Conservation (phyloP, 768 basidiomycete genomes). For the Ramaria sp. region DNA sequence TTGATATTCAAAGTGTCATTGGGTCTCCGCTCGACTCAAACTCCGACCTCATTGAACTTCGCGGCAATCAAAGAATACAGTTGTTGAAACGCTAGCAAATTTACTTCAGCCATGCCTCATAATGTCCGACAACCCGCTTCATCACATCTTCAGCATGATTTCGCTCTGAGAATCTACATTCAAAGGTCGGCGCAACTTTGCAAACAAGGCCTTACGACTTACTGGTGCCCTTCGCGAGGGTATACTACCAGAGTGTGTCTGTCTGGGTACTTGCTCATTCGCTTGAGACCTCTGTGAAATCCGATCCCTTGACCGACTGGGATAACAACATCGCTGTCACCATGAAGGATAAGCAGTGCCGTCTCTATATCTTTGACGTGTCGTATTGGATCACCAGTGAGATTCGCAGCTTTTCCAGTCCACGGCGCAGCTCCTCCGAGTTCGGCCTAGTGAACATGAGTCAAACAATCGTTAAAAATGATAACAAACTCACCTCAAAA, state of each 20-base stretch:
- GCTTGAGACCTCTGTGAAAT: slow-evolving; percentile 10
- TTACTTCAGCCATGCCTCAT: slow-evolving; percentile 5
- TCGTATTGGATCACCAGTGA: slow-evolving; percentile 6
- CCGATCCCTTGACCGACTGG: slow-evolving; percentile 10
- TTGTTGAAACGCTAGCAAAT: no score
- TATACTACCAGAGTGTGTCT: slow-evolving; percentile 10
- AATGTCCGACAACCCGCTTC: slow-evolving; percentile 8
- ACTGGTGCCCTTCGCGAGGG: slow-evolving; percentile 10
- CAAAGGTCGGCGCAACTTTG: neutral
- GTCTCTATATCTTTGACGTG: slow-evolving; percentile 12
- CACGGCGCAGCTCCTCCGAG: slow-evolving; percentile 8
- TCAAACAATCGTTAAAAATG: neutral
- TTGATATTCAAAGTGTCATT: no score
- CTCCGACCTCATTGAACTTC: no score
- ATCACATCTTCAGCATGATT: slow-evolving; percentile 10
- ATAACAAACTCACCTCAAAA: slow-evolving; percentile 6
- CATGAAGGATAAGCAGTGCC: slow-evolving; percentile 12
- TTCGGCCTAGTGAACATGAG: slow-evolving; percentile 1
- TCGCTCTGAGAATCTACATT: slow-evolving; percentile 4
- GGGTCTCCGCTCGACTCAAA: no score
- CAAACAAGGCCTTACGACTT: neutral
- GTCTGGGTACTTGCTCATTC: slow-evolving; percentile 9
- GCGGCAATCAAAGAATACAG: no score
- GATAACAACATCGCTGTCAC: slow-evolving; percentile 8
- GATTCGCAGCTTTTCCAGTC: neutral